Percentiles rank a stretch among this genome's conserved stretches.
Evolutionary conservation across 2,329 filamentous ascomycete species (phyloP).

Genomic region (Fusarium equiseti): DNA sequence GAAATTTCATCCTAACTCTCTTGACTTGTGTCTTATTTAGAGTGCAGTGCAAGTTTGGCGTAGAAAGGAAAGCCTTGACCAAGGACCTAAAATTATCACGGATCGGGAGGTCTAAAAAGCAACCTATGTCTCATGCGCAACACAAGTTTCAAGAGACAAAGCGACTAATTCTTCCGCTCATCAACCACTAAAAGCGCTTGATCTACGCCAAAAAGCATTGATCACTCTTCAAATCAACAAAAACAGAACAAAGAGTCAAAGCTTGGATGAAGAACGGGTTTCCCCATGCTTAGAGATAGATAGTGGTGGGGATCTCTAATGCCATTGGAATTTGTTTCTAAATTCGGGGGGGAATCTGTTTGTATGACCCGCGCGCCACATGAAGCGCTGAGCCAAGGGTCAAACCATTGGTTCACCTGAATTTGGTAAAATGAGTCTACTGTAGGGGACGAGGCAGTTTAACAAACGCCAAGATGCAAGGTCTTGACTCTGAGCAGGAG

Average conservation of each 20-base stretch:
- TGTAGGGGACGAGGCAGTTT: not conserved
- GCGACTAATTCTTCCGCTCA: not conserved
- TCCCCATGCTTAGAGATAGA: not conserved
- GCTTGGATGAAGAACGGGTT: not conserved
- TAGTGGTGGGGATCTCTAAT: not conserved
- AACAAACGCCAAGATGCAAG: constrained; percentile 24
- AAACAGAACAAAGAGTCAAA: not conserved
- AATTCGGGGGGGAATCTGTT: constrained; percentile 9
- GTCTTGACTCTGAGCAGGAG: constrained; percentile 5
- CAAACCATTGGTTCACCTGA: constrained; percentile 36
- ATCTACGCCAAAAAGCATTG: not conserved
- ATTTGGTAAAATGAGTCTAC: constrained; percentile 31
- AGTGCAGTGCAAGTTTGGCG: not conserved
- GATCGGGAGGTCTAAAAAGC: not conserved
- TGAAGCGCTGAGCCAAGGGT: constrained; percentile 16
- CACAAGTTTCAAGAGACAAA: constrained; percentile 19
- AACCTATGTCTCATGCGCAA: constrained; percentile 13
- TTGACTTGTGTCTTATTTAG: not conserved
- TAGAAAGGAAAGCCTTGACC: constrained; percentile 1
- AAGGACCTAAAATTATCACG: not conserved
- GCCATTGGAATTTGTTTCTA: constrained; percentile 4
- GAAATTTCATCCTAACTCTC: not conserved
- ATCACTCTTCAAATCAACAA: not conserved
- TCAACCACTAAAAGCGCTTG: not conserved
- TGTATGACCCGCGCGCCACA: constrained; percentile 35